Base-by-base conservation (phyloP, 2,329 filamentous ascomycete species). In the Trichophyton mentagrophytes region DNA sequence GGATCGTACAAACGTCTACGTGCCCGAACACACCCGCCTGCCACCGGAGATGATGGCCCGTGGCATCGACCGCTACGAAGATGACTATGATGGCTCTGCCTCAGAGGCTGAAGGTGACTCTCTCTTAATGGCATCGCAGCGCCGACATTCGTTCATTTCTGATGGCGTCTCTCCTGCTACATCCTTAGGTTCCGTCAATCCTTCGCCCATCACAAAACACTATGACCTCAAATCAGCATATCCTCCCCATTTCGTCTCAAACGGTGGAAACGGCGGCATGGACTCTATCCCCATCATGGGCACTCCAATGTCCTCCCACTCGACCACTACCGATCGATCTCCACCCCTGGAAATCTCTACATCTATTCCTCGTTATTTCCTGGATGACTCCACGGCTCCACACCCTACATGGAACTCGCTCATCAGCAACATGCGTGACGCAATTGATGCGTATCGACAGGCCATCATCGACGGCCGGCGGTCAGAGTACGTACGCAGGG, bases 71-170 rank as follows among this genome's bases (percentile, higher is more conserved):
- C 85, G 89, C 66, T 88, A 93, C 63, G 92, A 96, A 69, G 90
- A 95, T 65, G 90, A 95, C 59, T 90, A 95, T 69, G 92, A 93
- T 61, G 88, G 89, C 61, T 96, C 91, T n/a, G 89, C 88, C 20
- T 90, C 87, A 2, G 91, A 96, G 72, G 78, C 87, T 9, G 90
- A 96, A 69, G 88, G 88, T 60, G 88, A 89, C 69, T 86, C 85
- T 7, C 76, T 85, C 61, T 86, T 88, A 78, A 77, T 85, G 66
- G 82, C 82, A 33, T 88, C 82, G 65, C 81, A 82, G 63, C 81
- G 82, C 64, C 86, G 87, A 64, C 82, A 84, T 47, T 88, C 87
- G 11, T 82, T 83, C 67, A 74, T 82, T 62, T 81, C 79, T 61
- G 85, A 88, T 61, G 86, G 85, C 33, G 79, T 95, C 55, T 96